Conservation (phyloP, 768 basidiomycete species). For the Tulasnella sp. region DNA sequence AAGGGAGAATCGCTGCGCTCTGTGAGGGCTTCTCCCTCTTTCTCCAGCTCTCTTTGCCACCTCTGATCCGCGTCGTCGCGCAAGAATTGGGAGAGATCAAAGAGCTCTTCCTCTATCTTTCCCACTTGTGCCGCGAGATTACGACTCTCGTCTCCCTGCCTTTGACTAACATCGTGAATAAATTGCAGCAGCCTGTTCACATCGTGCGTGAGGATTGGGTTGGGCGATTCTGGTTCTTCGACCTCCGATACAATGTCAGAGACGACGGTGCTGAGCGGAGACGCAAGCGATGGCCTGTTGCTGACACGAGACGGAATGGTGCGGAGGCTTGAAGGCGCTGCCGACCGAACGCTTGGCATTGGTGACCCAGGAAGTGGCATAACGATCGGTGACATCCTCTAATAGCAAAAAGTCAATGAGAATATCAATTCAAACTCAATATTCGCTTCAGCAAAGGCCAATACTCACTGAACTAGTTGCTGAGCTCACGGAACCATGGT, state of each 20-base stretch:
- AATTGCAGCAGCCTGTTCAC: slow-evolving; percentile 36
- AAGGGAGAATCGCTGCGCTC: neutral
- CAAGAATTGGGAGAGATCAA: slow-evolving; percentile 36
- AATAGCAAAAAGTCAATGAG: neutral
- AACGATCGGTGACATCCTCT: neutral
- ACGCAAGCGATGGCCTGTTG: slow-evolving; percentile 14
- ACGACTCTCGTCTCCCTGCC: slow-evolving; percentile 51
- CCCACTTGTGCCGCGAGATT: slow-evolving; percentile 58
- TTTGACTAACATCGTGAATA: slow-evolving; percentile 54
- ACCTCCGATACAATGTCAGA: neutral
- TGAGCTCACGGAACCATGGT: neutral
- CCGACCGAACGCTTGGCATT: neutral
- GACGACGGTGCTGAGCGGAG: slow-evolving; percentile 14
- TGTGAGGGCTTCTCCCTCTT: neutral
- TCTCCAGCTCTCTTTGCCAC: slow-evolving; percentile 15
- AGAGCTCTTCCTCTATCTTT: slow-evolving; percentile 58
- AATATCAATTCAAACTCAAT: neutral
- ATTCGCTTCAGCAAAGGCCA: neutral
- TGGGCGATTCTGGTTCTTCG: slow-evolving; percentile 17
- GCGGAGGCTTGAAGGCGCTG: neutral
- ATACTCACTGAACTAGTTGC: slow-evolving; percentile 6
- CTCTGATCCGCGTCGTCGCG: slow-evolving; percentile 18
- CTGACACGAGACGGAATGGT: neutral
- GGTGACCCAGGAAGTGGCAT: neutral
- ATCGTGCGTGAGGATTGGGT: slow-evolving; percentile 34